Conservation (phyloP, 352 stramenopile genomes). For the Globisporangium abappressorium region DNA sequence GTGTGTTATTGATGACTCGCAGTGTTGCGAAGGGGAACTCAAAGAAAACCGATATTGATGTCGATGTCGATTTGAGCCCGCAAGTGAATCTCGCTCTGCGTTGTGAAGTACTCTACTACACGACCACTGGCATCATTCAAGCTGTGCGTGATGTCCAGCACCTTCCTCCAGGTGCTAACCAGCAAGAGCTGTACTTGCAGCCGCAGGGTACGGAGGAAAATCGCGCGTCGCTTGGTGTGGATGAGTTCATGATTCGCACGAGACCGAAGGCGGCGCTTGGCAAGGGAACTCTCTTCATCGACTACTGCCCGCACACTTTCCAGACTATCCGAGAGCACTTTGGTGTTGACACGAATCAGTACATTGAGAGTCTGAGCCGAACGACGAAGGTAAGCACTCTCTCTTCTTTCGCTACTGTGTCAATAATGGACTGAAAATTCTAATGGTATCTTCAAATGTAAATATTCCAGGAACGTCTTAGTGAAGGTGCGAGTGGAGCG, state of each 20-base stretch:
- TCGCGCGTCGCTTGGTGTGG: conserved; percentile 67
- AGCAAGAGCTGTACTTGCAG: conserved; percentile 79
- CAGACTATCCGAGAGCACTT: conserved; percentile 85
- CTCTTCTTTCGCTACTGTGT: too few species aligned
- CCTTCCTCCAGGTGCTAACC: conserved; percentile 56
- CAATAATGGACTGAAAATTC: neutral
- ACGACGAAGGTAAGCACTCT: conserved; percentile 55
- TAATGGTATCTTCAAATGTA: neutral
- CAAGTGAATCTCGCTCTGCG: conserved; percentile 84
- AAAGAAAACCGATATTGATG: conserved; percentile 67
- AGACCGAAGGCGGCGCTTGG: conserved; percentile 63
- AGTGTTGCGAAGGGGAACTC: conserved; percentile 16
- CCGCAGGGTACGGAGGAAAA: conserved; percentile 78
- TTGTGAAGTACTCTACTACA: conserved; percentile 87
- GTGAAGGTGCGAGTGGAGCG: conserved; percentile 81
- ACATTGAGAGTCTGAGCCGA: conserved; percentile 78
- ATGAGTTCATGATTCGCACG: conserved; percentile 84
- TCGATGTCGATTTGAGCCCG: conserved; percentile 82
- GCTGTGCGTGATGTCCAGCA: conserved; percentile 73
- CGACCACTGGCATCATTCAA: conserved; percentile 86
- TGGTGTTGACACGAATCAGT: conserved; percentile 77
- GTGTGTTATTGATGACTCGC: neutral
- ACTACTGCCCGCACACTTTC: conserved; percentile 85
- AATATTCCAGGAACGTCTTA: conserved; percentile 51
- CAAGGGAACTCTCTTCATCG: conserved; percentile 85